Evolutionary conservation across 768 basidiomycete species (phyloP).

Genomic region (Pleurotus tuber-regium): DNA sequence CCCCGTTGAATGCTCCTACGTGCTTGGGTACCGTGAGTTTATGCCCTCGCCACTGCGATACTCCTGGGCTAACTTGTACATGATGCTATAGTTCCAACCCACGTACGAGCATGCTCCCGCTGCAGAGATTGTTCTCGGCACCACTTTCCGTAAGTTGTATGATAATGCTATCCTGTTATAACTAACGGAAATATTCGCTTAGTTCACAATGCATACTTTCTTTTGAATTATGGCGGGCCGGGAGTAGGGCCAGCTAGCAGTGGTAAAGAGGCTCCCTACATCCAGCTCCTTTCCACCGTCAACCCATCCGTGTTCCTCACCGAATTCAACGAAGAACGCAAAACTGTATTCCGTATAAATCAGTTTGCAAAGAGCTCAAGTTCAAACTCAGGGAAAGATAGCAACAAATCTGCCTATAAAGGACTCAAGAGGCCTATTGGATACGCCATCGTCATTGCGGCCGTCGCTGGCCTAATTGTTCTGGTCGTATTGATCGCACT

Average conservation of each 20-base stretch:
- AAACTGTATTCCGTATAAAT: background rate
- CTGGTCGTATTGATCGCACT: background rate
- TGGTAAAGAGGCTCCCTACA: no score
- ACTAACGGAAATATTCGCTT: background rate
- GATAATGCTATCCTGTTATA: conserved; percentile 3
- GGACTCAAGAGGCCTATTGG: background rate
- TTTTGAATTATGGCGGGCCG: conserved; percentile 66
- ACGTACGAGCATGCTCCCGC: conserved; percentile 45
- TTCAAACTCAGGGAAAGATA: background rate
- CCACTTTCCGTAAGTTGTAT: conserved; percentile 59
- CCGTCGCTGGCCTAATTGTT: background rate
- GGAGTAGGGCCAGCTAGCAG: conserved; percentile 40
- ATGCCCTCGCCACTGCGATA: background rate
- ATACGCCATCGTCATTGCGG: conserved; percentile 4
- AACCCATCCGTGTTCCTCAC: conserved; percentile 18
- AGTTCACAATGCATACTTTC: conserved; percentile 35
- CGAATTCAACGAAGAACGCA: background rate
- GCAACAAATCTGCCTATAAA: background rate
- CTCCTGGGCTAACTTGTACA: background rate
- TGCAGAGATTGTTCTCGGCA: conserved; percentile 69
- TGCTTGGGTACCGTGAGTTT: conserved; percentile 36
- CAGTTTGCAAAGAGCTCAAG: background rate
- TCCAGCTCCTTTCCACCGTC: conserved; percentile 62
- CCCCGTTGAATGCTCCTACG: conserved; percentile 25
- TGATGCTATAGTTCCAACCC: conserved; percentile 59